Evolutionary conservation across 768 basidiomycete species (phyloP).

Genomic region (Xerocomus spinulosus): DNA sequence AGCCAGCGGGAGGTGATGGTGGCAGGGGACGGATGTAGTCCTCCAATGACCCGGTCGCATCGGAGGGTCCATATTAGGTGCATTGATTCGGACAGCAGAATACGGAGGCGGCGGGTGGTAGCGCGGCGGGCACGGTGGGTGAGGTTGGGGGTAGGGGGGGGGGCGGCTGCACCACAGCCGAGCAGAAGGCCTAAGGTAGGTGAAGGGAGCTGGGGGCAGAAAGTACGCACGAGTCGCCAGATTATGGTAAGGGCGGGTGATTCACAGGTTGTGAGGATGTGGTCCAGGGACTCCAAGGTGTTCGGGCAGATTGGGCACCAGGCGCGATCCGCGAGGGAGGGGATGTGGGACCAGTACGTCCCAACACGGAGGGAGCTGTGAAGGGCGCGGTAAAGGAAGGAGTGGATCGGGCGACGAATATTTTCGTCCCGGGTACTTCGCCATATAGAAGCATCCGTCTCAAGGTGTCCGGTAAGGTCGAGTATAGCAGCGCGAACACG

Average conservation of each 20-base stretch:
- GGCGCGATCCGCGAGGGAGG: background rate
- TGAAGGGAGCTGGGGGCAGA: too few species aligned
- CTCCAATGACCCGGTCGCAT: background rate
- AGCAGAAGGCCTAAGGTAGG: too few species aligned
- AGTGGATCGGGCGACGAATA: background rate
- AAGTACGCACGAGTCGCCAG: too few species aligned
- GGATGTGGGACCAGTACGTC: background rate
- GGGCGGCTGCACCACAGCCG: background rate
- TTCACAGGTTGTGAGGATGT: too few species aligned
- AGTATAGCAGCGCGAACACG: too few species aligned
- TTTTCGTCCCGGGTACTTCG: background rate
- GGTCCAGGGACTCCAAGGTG: background rate
- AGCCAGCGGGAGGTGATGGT: too few species aligned
- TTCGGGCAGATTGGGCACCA: background rate
- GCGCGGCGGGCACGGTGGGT: too few species aligned
- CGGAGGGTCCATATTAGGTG: background rate
- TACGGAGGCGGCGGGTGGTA: too few species aligned
- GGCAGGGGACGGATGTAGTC: too few species aligned
- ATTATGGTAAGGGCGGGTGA: too few species aligned
- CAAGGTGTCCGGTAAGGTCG: background rate
- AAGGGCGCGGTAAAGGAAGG: background rate
- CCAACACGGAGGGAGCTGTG: background rate
- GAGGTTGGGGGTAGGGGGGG: too few species aligned
- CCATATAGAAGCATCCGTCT: background rate
- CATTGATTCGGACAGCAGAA: background rate